A percentile compares a stretch with the other conserved stretches of the same genome.
Conservation (phyloP, 768 basidiomycete genomes). For the Clathrus columnatus region DNA sequence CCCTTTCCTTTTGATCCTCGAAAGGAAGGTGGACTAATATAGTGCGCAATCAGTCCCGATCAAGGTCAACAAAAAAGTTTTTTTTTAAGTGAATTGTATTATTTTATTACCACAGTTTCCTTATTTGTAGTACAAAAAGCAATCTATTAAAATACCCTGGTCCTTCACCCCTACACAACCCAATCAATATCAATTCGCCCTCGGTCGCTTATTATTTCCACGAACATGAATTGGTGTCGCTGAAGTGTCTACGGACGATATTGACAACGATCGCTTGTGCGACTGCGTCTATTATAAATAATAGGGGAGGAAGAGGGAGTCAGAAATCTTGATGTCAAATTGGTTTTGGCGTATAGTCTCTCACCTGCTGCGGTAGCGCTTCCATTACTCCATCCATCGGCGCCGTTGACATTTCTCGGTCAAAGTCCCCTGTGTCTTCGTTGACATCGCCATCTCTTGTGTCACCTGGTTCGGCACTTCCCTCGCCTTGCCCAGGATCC, state of each 20-base stretch:
- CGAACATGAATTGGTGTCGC: slow-evolving; percentile 8
- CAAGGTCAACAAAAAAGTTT: too few relatives aligned
- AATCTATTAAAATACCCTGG: background rate
- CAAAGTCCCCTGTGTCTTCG: slow-evolving; percentile 2
- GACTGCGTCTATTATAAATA: background rate
- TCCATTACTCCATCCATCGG: slow-evolving; percentile 44
- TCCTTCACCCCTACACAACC: background rate
- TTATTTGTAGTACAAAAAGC: slow-evolving; percentile 2
- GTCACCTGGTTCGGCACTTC: slow-evolving; percentile 3
- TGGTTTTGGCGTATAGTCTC: background rate
- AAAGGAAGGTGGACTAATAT: too few relatives aligned
- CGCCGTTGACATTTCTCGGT: slow-evolving; percentile 40
- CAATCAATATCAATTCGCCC: background rate
- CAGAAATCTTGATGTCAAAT: slow-evolving; percentile 33
- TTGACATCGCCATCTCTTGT: slow-evolving; percentile 6
- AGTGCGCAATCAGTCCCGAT: too few relatives aligned
- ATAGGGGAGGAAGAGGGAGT: slow-evolving; percentile 18
- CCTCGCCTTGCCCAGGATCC: background rate
- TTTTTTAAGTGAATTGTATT: too few relatives aligned
- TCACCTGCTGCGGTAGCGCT: slow-evolving; percentile 15
- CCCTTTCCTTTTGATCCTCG: too few relatives aligned
- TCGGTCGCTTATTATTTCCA: slow-evolving; percentile 5
- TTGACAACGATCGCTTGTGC: slow-evolving; percentile 15
- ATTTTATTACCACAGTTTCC: background rate
- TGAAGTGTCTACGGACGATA: slow-evolving; percentile 15